Evolutionary conservation across 169 alveolate species (phyloP), one percentile per base, ranked within the genome.

Genomic region (Eimeria praecox): DNA sequence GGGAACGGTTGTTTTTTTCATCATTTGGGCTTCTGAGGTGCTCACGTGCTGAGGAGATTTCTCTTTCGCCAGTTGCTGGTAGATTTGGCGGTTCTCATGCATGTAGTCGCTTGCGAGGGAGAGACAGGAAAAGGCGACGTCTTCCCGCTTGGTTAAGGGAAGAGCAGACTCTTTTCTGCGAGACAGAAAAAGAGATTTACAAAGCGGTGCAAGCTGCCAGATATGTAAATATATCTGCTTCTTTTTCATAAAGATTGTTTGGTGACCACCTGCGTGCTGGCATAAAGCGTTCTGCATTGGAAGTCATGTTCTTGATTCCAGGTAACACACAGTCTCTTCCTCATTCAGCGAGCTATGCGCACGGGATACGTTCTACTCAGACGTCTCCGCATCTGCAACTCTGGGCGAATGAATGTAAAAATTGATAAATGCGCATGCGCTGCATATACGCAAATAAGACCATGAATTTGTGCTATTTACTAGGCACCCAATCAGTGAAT

Each of bases 31-130:
- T 52, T 12, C 75, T 52, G 5, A 3, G n/a, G 16, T n/a, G 64
- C 56, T 35, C 66, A 86, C 80, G n/a, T 38, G 44, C 24, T 86
- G 59, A 24, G 93, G 93, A 35, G 93, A 54, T 33, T 59, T 86
- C 30, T 38, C 80, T 62, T 22, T 56, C n/a, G 82, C 80, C 44
- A 86, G 75, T 10, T 62, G 82, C 44, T 56, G 64, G 42, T 56
- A 86, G 44, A 22, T n/a, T 20, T 35, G 40, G 33, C 62, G 78
- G 40, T 86, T 27, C 44, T 49, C 42, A n/a, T 59, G 42, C 93
- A 86, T 86, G 62, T 40, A 56, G 42, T 40, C 75, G 24, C 24
- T n/a, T 4, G 80, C 77, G n/a, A 59, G 66, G 0, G 69, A 49
- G 59, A 86, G 93, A 44, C 93, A 86, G 82, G 62, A 56, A 9